A percentile compares a stretch with the other conserved stretches of the same genome.
phyloP scores from a whole-genome alignment of 2,329 filamentous ascomycete genomes.

The Rhynchosporium graminicola region DNA sequence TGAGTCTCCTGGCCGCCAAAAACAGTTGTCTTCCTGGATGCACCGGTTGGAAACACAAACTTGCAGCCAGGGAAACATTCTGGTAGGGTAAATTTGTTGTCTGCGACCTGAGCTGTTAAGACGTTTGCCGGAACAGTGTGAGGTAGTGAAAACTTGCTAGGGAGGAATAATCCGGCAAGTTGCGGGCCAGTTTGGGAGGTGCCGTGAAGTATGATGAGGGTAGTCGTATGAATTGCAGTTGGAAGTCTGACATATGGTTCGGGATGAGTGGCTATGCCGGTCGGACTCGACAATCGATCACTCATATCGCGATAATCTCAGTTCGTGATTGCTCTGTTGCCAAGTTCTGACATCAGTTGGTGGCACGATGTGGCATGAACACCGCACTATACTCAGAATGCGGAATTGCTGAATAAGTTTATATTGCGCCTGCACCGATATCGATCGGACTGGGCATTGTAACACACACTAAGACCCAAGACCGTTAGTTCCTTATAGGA shows the following conservation, averaged over 20 bases:
- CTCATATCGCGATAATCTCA: too few species aligned
- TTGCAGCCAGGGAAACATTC: conserved; percentile 16
- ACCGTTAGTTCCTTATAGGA: too few species aligned
- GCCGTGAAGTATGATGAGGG: conserved; percentile 47
- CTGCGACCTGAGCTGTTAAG: background rate
- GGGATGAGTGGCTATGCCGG: conserved; percentile 1
- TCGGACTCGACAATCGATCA: background rate
- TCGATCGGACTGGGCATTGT: too few species aligned
- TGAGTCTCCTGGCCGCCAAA: conserved; percentile 29
- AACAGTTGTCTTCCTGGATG: conserved; percentile 23
- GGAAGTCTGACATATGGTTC: conserved; percentile 17
- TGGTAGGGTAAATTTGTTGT: background rate
- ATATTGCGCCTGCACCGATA: too few species aligned
- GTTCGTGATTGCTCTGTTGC: too few species aligned
- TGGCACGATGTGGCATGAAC: too few species aligned
- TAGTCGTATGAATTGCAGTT: conserved; percentile 33
- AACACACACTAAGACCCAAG: too few species aligned
- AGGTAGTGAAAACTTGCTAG: conserved; percentile 1
- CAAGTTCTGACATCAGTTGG: too few species aligned
- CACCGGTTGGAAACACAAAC: conserved; percentile 33
- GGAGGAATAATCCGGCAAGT: conserved; percentile 18
- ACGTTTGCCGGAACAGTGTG: background rate
- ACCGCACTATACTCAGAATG: too few species aligned
- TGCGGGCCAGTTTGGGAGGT: conserved; percentile 41
- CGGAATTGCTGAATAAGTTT: too few species aligned